Base-by-base conservation (phyloP, 2,329 filamentous ascomycete species). In the Calcarisporium arbuscula region DNA sequence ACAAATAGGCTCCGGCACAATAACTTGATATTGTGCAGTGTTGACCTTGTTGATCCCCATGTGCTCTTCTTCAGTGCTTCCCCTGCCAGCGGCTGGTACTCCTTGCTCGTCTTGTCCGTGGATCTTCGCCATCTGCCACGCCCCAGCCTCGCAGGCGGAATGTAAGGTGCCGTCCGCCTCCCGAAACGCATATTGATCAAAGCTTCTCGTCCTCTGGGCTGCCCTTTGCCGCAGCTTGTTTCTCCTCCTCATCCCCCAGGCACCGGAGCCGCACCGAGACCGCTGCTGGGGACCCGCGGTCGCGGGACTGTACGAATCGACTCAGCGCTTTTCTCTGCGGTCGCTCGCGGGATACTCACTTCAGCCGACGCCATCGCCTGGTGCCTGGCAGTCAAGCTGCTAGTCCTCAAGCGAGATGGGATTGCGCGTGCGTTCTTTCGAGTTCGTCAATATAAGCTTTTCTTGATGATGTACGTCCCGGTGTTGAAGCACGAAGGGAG, bases 21-120 rank as follows among this genome's bases (percentile, higher is more conserved):
- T 95, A 54, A 77, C 63, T 98, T 96, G 72, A 98, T 96, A 60
- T 98, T 98, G 21, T n/a, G 85, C 86, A 36, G 90, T 85, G 62
- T 96, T 96, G 69, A 95, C 85, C 69, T 98, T 98, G 74, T 98
- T 98, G 72, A 98, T 95, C 46, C 98, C 67, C 50, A 92, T 92
- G 57, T 95, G 31, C 85, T 92, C 70, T 98, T 98, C 68, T 98
- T 98, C 53, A 98, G 68, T 10, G 90, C 90, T 62, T 98, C 92
- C 92, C 92, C 98, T 8, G 89, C 88, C 86, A 98, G 94, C 51
- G 92, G 85, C 72, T 96, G 92, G 57, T 95, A 96, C 64, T 96
- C 92, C 62, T 95, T 94, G 61, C 82, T 94, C 35, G 76, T 81
- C 70, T 94, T 95, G 65, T 98, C 92, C 42, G 88, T 95, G 60